Base-by-base conservation (phyloP, 306 rosid genomes). In the Lotus japonicus region DNA sequence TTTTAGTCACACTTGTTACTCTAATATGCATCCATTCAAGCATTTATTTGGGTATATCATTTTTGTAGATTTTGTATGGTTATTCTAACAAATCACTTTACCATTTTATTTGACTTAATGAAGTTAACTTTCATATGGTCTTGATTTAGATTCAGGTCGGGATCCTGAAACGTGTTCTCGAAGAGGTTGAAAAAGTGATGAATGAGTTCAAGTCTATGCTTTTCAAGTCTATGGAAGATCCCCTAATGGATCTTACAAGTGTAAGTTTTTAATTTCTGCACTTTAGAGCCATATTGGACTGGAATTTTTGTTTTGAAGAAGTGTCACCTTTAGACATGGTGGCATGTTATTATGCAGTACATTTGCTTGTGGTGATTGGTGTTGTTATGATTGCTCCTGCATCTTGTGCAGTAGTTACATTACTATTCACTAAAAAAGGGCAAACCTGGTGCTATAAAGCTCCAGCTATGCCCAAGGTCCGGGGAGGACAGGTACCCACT, bases 131-230 rank as follows among this genome's bases (percentile, higher is more conserved):
- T 62, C 57, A 58, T 73, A 9, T 44, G 67, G 28, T 45, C 59
- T 61, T 68, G 26, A 42, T 72, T 78, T 74, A 52, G 79, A 83
- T 82, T 77, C 88, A 94, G 88, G 97, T 90, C 63, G 97, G 99
- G 72, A 87, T 94, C 80, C 83, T 94, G n/a, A 94, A 94, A 79
- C 91, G 91, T 49, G 99, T 94, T 58, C 96, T 90, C n/a, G 99
- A 94, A 80, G 99, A 94, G 85, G 97, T 94, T 78, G 99, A 94
- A 71, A 94, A 90, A 74, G 96, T 90, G 81, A 90, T 94, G 96
- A 82, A 87, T 56, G 99, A 90, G 71, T 94, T 94, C 84, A 94
- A 94, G 86, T 87, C 90, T 64, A 88, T 61, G 75, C 96, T 94
- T 68, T 94, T 90, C 85, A 90, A 88, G 81, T 82, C 97, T 79